These are phyloP conservation scores for Leucaena leucocephala DNA, from an alignment of 306 rosid genomes.

Conservation along the genomic window DNA sequence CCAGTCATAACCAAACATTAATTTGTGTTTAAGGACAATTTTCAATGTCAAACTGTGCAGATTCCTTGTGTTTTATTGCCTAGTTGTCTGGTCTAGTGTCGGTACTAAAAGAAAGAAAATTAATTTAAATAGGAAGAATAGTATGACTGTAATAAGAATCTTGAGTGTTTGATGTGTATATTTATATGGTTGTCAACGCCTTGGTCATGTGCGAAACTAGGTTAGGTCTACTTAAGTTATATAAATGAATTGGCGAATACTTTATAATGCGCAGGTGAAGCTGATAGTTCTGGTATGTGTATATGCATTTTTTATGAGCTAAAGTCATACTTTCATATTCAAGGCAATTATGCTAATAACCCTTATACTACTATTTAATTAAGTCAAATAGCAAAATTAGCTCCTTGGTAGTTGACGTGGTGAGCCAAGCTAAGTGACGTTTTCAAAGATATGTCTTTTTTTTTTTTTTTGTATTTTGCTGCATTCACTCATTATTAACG, in stretches of 20 bases:
- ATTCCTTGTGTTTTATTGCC: conserved; percentile 33
- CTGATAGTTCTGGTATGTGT: not conserved
- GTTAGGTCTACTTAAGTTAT: conserved; percentile 6
- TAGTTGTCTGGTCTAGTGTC: conserved; percentile 23
- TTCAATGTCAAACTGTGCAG: conserved; percentile 19
- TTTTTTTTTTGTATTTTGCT: no score
- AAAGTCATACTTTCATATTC: not conserved
- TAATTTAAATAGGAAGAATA: not conserved
- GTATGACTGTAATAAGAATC: conserved; percentile 29
- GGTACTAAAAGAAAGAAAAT: conserved; percentile 4
- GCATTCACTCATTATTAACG: not conserved
- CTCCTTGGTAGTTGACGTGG: not conserved
- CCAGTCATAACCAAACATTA: conserved; percentile 1
- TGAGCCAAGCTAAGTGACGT: not conserved
- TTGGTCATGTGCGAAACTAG: conserved; percentile 7
- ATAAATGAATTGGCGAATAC: conserved; percentile 14
- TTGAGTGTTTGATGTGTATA: conserved; percentile 5
- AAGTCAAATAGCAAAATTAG: not conserved
- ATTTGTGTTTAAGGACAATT: conserved; percentile 24
- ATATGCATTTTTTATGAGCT: not conserved
- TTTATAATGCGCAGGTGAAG: conserved; percentile 27
- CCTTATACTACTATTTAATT: not conserved
- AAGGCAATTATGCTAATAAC: conserved; percentile 1
- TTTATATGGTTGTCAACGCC: conserved; percentile 38
- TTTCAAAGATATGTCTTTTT: no score